Percentiles rank a stretch among this genome's conserved stretches.
Evolutionary conservation across 345 rosid species (phyloP).

Genomic region (Chamaenerion angustifolium): DNA sequence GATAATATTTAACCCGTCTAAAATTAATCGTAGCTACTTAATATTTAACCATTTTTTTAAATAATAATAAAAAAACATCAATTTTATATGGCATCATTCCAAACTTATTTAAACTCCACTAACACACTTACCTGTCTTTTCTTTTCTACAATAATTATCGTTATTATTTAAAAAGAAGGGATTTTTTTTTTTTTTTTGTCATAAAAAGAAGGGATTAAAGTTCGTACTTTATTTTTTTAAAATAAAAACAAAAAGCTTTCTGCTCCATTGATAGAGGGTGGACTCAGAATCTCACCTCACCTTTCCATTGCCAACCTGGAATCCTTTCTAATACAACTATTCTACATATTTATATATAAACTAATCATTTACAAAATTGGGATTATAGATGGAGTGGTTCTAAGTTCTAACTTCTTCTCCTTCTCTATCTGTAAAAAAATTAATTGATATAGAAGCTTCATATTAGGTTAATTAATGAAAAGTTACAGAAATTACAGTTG

Average conservation of each 20-base stretch:
- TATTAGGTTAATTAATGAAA: background rate
- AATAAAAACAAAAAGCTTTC: conserved; percentile 7
- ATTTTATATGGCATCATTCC: too few relatives aligned
- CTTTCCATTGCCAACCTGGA: conserved; percentile 40
- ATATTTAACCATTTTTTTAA: too few relatives aligned
- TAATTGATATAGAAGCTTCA: background rate
- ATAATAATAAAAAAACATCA: too few relatives aligned
- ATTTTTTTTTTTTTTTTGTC: too few relatives aligned
- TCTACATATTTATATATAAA: background rate
- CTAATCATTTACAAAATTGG: background rate
- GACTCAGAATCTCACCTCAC: conserved; percentile 43
- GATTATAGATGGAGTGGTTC: conserved; percentile 18
- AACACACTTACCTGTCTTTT: conserved; percentile 5
- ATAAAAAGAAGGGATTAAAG: background rate
- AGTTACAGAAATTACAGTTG: conserved; percentile 9
- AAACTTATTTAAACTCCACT: conserved; percentile 43
- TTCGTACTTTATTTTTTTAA: background rate
- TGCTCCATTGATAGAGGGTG: conserved; percentile 25
- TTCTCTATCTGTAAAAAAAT: background rate
- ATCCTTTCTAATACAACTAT: conserved; percentile 23
- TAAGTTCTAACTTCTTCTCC: conserved; percentile 18
- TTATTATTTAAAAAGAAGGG: background rate
- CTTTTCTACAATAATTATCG: background rate
- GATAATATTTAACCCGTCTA: too few relatives aligned
- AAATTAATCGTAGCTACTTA: too few relatives aligned